Evolutionary conservation across 2,329 filamentous ascomycete genomes (phyloP).

Genomic region (Aureobasidium subglaciale): DNA sequence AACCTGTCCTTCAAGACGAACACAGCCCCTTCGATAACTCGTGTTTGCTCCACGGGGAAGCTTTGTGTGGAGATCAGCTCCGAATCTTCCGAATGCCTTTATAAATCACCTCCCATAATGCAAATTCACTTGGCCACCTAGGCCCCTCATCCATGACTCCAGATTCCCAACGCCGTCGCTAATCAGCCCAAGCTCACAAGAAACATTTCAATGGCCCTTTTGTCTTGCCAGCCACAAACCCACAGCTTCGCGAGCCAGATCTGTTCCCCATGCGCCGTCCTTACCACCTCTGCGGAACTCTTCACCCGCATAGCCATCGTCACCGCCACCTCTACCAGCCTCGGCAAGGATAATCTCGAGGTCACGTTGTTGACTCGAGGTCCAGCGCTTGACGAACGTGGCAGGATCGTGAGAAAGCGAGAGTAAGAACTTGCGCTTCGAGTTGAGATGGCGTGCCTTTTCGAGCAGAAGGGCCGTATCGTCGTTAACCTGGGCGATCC

Average conservation of each 20-base stretch:
- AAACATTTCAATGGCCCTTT: constrained; percentile 12
- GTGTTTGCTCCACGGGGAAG: background rate
- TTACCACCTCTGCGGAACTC: constrained; percentile 63
- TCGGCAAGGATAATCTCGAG: constrained; percentile 84
- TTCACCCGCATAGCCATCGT: constrained; percentile 46
- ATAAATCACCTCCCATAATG: background rate
- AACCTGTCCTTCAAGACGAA: background rate
- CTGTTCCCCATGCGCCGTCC: constrained; percentile 57
- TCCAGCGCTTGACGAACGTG: constrained; percentile 78
- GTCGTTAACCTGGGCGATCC: constrained; percentile 73
- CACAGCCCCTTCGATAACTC: background rate
- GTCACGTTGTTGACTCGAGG: constrained; percentile 84
- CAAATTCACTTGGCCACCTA: background rate
- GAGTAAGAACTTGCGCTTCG: constrained; percentile 82
- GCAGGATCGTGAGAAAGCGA: constrained; percentile 74
- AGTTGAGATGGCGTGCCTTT: constrained; percentile 75
- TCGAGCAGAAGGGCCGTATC: constrained; percentile 78
- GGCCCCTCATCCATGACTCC: background rate
- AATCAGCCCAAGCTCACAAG: background rate
- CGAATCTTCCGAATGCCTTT: background rate
- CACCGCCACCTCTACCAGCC: constrained; percentile 51
- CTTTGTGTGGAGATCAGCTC: background rate
- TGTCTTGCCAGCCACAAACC: constrained; percentile 51
- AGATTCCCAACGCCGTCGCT: constrained; percentile 10
- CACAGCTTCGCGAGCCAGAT: constrained; percentile 55